Evolutionary conservation across 2,329 filamentous ascomycete genomes (phyloP).

Genomic region (Penicillium digitatum): DNA sequence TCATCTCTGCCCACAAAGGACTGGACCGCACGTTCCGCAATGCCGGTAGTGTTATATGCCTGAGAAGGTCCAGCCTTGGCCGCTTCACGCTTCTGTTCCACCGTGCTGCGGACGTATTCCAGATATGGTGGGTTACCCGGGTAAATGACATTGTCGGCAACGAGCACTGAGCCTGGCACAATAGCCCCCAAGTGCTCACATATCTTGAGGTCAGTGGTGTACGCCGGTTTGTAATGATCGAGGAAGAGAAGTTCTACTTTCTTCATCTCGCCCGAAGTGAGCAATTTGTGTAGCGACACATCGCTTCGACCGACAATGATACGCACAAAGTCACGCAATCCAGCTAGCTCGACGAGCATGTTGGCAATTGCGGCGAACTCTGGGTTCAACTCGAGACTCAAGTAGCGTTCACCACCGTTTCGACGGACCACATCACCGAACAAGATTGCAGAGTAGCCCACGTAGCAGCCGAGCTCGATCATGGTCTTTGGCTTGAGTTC

Average conservation of each 20-base stretch:
- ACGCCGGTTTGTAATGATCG: slow-evolving; percentile 75
- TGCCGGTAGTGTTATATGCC: slow-evolving; percentile 16
- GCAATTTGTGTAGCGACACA: slow-evolving; percentile 59
- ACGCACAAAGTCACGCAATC: slow-evolving; percentile 65
- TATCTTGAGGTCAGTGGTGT: slow-evolving; percentile 69
- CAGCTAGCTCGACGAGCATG: slow-evolving; percentile 68
- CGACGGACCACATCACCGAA: slow-evolving; percentile 65
- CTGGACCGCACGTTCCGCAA: slow-evolving; percentile 13
- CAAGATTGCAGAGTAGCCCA: slow-evolving; percentile 75
- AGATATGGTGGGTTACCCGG: slow-evolving; percentile 46
- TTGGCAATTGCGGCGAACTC: slow-evolving; percentile 68
- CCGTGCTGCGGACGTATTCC: slow-evolving; percentile 63
- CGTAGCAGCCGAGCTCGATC: slow-evolving; percentile 76
- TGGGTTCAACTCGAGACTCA: slow-evolving; percentile 68
- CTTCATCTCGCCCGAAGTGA: slow-evolving; percentile 50
- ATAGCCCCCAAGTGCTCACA: slow-evolving; percentile 68
- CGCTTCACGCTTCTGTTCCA: slow-evolving; percentile 57
- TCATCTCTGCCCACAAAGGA: slow-evolving; percentile 22
- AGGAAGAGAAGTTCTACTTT: slow-evolving; percentile 66
- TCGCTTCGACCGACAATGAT: slow-evolving; percentile 68
- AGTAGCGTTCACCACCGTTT: slow-evolving; percentile 63
- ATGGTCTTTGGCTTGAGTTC: slow-evolving; percentile 64
- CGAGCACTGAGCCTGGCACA: slow-evolving; percentile 48
- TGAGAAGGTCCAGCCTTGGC: slow-evolving; percentile 18
- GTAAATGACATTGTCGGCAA: slow-evolving; percentile 44